These are phyloP conservation scores for Nakazawaea wyomingensis DNA, from an alignment of 805 yeast genomes.

Conservation along the genomic window DNA sequence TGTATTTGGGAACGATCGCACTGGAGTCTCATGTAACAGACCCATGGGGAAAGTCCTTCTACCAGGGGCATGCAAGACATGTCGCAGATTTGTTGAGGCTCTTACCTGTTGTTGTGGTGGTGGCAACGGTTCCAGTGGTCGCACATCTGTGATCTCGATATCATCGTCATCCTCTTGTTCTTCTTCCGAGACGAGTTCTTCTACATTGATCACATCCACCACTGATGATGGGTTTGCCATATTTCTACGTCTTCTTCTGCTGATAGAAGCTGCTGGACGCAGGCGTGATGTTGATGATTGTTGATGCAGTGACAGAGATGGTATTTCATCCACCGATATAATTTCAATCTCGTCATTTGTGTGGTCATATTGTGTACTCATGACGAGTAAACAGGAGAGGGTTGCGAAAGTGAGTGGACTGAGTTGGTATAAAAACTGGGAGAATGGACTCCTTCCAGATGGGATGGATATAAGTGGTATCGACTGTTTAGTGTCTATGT, in stretches of 20 bases:
- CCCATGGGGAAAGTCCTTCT: constrained; percentile 6
- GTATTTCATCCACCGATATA: not conserved
- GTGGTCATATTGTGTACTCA: not conserved
- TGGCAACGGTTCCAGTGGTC: not conserved
- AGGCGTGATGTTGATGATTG: not conserved
- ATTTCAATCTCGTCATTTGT: not conserved
- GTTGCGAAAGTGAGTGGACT: too few relatives aligned
- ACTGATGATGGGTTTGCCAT: not conserved
- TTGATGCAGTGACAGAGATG: not conserved
- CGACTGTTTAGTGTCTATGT: too few relatives aligned
- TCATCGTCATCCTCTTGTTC: constrained; percentile 13
- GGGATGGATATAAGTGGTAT: too few relatives aligned
- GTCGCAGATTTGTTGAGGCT: not conserved
- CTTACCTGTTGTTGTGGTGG: constrained; percentile 1
- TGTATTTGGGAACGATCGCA: constrained; percentile 7
- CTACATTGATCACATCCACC: constrained; percentile 3
- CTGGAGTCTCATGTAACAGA: not conserved
- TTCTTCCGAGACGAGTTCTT: constrained; percentile 8
- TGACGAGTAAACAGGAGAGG: too few relatives aligned
- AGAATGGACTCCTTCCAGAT: too few relatives aligned
- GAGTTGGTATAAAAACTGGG: too few relatives aligned
- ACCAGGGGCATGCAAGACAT: constrained; percentile 10
- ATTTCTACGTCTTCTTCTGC: not conserved
- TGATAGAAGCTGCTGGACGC: not conserved
- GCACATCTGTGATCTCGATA: constrained; percentile 11